Base-by-base conservation (phyloP, 768 basidiomycete species). In the Chalciporus piperatus region DNA sequence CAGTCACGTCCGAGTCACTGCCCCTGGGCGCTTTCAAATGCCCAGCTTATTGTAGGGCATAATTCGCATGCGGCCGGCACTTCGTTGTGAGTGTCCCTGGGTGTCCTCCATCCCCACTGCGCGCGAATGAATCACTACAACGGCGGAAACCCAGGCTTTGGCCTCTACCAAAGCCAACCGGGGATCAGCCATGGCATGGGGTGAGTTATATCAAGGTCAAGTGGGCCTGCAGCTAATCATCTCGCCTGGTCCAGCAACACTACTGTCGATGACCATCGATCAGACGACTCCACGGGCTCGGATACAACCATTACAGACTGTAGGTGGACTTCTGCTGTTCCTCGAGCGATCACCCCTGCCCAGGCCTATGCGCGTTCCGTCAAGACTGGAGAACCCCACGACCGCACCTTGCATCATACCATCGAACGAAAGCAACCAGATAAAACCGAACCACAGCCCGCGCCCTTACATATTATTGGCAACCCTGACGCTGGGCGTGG, bases 301-400 rank as follows among this genome's bases (percentile, higher is more conserved):
- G 43, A 37, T 41, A 3, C 40, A 1, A 45, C 25, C 41, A n/a
- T n/a, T 41, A 16, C 5, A 22, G 3, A 27, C 22, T 27, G 10
- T 25, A 33, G 22, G n/a, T n/a, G n/a, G n/a, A n/a, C n/a, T n/a
- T n/a, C n/a, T 19, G 27, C 16, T 37, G 8, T n/a, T n/a, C 35
- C 25, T 27, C 35, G 45, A 7, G 46, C 23, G 16, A 46, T 56
- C 17, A 67, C 62, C 16, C 59, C 56, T 35, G 59, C 60, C 23
- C 62, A 66, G 47, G 60, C 56, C 1, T 60, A 59, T 48, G 64
- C 50, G 16, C 54, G 25, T 17, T 47, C 58, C 17, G 41, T 54
- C 30, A 55, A 33, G 22, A 46, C 53, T 41, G 51, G 59, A 12
- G 56, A 52, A 27, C 16, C 12, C 30, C 40, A 43, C 41, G 44